A percentile compares a stretch with the other conserved stretches of the same genome.
These are phyloP conservation scores for Fusarium sp. DNA, from an alignment of 2,329 filamentous ascomycete genomes.

Conservation along the genomic window DNA sequence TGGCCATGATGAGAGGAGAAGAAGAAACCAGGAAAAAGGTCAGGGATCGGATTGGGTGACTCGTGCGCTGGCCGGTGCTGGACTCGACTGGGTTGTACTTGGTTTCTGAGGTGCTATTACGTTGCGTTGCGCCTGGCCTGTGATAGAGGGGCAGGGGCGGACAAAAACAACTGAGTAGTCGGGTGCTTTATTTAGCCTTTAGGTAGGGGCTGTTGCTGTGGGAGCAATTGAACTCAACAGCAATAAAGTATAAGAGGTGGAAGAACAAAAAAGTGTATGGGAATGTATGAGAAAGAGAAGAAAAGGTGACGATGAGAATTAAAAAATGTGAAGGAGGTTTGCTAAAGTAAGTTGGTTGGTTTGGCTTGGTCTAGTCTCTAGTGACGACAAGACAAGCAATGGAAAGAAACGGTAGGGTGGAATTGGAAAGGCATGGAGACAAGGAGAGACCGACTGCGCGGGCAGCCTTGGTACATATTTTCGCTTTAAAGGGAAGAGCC, in stretches of 20 bases:
- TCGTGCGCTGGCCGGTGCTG: slow-evolving; percentile 26
- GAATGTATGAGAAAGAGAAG: background rate
- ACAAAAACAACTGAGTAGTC: slow-evolving; percentile 38
- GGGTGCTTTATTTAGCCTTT: background rate
- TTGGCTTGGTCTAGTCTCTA: slow-evolving; percentile 6
- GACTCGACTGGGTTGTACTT: slow-evolving; percentile 33
- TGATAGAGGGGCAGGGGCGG: slow-evolving; percentile 43
- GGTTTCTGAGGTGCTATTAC: slow-evolving; percentile 17
- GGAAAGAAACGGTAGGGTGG: slow-evolving; percentile 19
- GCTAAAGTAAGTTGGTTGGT: slow-evolving; percentile 11
- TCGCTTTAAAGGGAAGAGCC: slow-evolving; percentile 8
- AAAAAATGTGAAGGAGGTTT: slow-evolving; percentile 23
- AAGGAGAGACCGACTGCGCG: slow-evolving; percentile 12
- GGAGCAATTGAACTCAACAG: slow-evolving; percentile 2
- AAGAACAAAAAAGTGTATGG: background rate
- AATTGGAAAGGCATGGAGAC: slow-evolving; percentile 9
- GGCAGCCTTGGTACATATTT: slow-evolving; percentile 33
- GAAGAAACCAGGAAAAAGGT: slow-evolving; percentile 47
- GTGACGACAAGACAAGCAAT: slow-evolving; percentile 27
- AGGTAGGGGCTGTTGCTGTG: background rate
- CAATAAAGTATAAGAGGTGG: background rate
- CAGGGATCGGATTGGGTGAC: slow-evolving; percentile 26
- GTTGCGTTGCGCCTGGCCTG: slow-evolving; percentile 30
- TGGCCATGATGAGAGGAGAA: slow-evolving; percentile 55
- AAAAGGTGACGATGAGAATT: slow-evolving; percentile 14